These are phyloP conservation scores for Magnusiomyces tetraspermus DNA, from an alignment of 1,139 yeast species.

Conservation along the genomic window DNA sequence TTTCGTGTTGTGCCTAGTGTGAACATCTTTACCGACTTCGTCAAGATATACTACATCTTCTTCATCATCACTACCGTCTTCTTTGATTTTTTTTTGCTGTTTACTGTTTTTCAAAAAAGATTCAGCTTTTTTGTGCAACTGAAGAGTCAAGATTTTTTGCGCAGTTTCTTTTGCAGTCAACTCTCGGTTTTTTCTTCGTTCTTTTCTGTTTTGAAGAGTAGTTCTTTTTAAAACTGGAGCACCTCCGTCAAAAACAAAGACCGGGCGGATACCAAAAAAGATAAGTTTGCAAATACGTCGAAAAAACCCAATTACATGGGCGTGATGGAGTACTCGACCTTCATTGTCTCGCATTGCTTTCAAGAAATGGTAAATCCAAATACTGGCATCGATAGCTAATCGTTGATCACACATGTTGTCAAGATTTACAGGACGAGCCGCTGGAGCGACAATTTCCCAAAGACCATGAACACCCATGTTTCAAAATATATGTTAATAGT, in stretches of 20 bases:
- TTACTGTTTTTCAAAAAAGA: constrained; percentile 18
- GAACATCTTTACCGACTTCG: constrained; percentile 18
- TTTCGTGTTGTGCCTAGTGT: constrained; percentile 6
- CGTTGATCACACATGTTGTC: constrained; percentile 69
- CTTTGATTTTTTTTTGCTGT: constrained; percentile 27
- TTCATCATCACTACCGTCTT: constrained; percentile 14
- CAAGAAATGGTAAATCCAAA: constrained; percentile 95
- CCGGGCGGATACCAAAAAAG: constrained; percentile 82
- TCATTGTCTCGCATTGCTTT: constrained; percentile 87
- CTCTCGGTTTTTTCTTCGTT: constrained; percentile 63
- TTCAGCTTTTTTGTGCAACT: constrained; percentile 51
- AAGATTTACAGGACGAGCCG: constrained; percentile 80
- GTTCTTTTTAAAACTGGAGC: constrained; percentile 78
- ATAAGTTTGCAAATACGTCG: constrained; percentile 84
- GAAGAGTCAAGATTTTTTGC: constrained; percentile 67
- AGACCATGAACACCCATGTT: constrained; percentile 91
- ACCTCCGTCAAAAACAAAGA: constrained; percentile 96
- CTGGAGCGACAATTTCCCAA: constrained; percentile 88
- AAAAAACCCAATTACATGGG: constrained; percentile 91
- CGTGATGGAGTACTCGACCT: constrained; percentile 66
- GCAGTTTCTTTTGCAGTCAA: constrained; percentile 71
- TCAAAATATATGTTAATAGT: no score
- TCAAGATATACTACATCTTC: constrained; percentile 24
- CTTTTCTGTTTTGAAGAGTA: constrained; percentile 62
- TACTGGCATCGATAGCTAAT: constrained; percentile 94